Percentiles rank a stretch among this genome's conserved stretches.
Evolutionary conservation across 1,284 basidiomycete genomes (phyloP).

Genomic region (Fomitopsis schrenkii): DNA sequence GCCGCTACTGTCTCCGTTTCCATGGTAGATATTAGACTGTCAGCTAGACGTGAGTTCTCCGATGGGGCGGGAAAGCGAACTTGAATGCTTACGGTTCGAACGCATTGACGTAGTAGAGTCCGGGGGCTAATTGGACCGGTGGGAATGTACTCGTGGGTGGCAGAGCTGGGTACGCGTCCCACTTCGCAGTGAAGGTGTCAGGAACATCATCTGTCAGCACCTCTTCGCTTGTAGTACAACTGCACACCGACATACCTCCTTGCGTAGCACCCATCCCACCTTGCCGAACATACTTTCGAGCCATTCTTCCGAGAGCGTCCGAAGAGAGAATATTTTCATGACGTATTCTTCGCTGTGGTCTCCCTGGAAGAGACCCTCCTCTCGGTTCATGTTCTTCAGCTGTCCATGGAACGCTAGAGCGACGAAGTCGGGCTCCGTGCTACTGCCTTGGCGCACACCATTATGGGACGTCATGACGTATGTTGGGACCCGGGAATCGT

Average conservation of each 20-base stretch:
- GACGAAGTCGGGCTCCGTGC: slow-evolving; percentile 76
- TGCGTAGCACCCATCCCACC: slow-evolving; percentile 81
- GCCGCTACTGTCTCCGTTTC: slow-evolving; percentile 87
- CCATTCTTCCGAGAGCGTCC: slow-evolving; percentile 63
- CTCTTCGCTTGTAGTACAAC: background rate
- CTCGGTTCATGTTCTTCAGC: slow-evolving; percentile 32
- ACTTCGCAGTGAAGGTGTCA: slow-evolving; percentile 35
- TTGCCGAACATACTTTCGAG: slow-evolving; percentile 64
- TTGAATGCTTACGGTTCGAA: slow-evolving; percentile 58
- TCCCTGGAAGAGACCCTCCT: slow-evolving; percentile 3
- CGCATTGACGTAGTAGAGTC: slow-evolving; percentile 86
- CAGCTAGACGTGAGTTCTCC: background rate
- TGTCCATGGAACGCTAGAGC: slow-evolving; percentile 82
- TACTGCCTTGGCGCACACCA: slow-evolving; percentile 40
- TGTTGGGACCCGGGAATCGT: slow-evolving; percentile 48
- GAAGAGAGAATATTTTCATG: slow-evolving; percentile 86
- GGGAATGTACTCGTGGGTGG: slow-evolving; percentile 69
- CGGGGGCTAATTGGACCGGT: slow-evolving; percentile 70
- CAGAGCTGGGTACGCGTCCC: slow-evolving; percentile 75
- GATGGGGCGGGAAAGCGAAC: slow-evolving; percentile 2
- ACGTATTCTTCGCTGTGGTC: slow-evolving; percentile 39
- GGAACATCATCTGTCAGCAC: background rate
- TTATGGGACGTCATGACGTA: slow-evolving; percentile 75
- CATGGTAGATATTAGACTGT: slow-evolving; percentile 81
- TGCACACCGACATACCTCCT: slow-evolving; percentile 50